These are phyloP conservation scores for Yamadazyma philogaea DNA, from an alignment of 805 yeast species.

Conservation along the genomic window DNA sequence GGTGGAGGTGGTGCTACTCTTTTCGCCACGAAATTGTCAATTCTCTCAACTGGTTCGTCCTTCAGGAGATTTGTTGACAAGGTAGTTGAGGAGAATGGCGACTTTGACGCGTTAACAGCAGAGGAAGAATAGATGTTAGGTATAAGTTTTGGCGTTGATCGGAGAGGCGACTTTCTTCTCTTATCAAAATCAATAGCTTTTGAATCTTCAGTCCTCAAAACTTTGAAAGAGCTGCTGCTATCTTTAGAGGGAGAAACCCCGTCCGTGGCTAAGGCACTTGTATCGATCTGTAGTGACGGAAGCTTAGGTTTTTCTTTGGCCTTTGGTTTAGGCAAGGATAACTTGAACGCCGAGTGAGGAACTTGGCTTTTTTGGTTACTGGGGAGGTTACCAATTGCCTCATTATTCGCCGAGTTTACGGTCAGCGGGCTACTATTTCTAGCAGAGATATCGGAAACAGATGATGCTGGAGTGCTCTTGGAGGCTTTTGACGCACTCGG, in stretches of 20 bases:
- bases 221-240: constrained; percentile 43
- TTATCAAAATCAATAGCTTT: constrained; percentile 78
- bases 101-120: constrained; percentile 21
- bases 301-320: constrained; percentile 9
- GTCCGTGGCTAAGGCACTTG: constrained; percentile 5
- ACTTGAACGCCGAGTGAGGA: constrained; percentile 11
- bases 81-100: constrained; percentile 37
- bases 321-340: constrained; percentile 13
- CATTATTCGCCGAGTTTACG: background rate
- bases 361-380: too few relatives aligned
- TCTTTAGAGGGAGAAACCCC: constrained; percentile 5
- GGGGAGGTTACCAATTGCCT: too few relatives aligned
- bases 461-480: background rate
- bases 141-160: constrained; percentile 39
- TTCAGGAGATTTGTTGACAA: constrained; percentile 24
- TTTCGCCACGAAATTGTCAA: constrained; percentile 53
- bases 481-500: background rate
- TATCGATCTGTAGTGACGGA: constrained; percentile 15
- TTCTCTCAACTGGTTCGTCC: constrained; percentile 18
- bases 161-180: constrained; percentile 72
- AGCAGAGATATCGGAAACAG: background rate
- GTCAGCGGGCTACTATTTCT: background rate
- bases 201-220: constrained; percentile 59
- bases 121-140: constrained; percentile 36
- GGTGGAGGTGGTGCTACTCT: constrained; percentile 76